Conservation (phyloP, 164 flowering plant genomes). For the Vitis labrusca region DNA sequence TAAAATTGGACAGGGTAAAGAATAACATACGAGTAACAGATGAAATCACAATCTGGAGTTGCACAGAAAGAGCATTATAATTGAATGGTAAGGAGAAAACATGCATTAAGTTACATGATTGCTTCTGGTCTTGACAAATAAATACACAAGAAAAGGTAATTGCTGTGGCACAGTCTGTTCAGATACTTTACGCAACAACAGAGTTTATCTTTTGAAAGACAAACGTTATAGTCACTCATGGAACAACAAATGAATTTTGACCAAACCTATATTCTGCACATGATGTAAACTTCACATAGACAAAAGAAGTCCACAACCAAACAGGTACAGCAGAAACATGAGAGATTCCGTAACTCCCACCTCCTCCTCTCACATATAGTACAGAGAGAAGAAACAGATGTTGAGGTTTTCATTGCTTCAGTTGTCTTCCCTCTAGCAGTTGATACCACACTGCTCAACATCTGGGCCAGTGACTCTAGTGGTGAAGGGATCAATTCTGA, state of each 20-base stretch:
- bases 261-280: constrained; percentile 9
- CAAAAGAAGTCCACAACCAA: constrained; percentile 5
- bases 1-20: no score
- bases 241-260: not conserved
- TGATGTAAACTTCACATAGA: constrained; percentile 1
- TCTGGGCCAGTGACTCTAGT: constrained; percentile 62
- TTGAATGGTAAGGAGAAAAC: not conserved
- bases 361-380: not conserved
- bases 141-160: not conserved
- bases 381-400: not conserved
- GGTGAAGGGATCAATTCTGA: constrained; percentile 72
- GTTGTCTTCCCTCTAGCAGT: constrained; percentile 39
- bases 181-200: not conserved
- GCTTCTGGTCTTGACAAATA: not conserved
- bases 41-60: not conserved
- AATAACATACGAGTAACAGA: no score
- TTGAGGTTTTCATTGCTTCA: not conserved
- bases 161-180: not conserved
- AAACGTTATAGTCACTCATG: not conserved
- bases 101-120: not conserved
- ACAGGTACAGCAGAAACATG: not conserved
- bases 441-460: constrained; percentile 54
- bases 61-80: not conserved
- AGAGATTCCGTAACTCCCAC: not conserved
- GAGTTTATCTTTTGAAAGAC: no score